Evolutionary conservation across 1,139 yeast species (phyloP).

Genomic region (Diutina neorugosa): DNA sequence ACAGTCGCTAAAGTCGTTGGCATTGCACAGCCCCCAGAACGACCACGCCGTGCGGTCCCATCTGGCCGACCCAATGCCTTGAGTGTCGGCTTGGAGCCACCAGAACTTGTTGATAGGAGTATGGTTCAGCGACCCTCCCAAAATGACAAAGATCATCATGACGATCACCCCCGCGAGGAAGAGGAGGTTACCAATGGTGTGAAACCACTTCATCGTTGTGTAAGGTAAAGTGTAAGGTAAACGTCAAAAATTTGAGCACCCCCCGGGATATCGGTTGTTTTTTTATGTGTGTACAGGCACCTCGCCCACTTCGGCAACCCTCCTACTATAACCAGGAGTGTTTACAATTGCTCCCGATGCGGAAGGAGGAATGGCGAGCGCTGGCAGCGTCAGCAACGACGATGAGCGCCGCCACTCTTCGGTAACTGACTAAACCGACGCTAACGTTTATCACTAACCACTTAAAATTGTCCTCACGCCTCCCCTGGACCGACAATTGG

Average conservation of each 20-base stretch:
- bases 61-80: slow-evolving; percentile 37
- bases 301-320: neutral
- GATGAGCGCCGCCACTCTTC: neutral
- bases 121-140: slow-evolving; percentile 52
- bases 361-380: neutral
- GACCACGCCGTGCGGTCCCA: slow-evolving; percentile 55
- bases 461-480: too few relatives aligned
- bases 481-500: too few relatives aligned
- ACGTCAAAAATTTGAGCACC: neutral
- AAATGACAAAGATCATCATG: slow-evolving; percentile 46
- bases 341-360: neutral
- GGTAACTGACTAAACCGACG: too few relatives aligned
- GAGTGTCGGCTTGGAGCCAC: slow-evolving; percentile 64
- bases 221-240: neutral
- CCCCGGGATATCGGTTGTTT: neutral
- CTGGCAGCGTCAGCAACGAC: neutral
- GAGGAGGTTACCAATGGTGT: slow-evolving; percentile 17
- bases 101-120: slow-evolving; percentile 56
- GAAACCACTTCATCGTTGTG: slow-evolving; percentile 1
- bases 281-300: slow-evolving; percentile 1
- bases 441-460: too few relatives aligned
- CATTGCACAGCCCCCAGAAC: slow-evolving; percentile 68
- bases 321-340: neutral
- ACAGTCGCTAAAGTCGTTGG: slow-evolving; percentile 27
- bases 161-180: slow-evolving; percentile 42